These are phyloP conservation scores for Macrocybe sp. DNA, from an alignment of 1,284 basidiomycete genomes.

Conservation along the genomic window DNA sequence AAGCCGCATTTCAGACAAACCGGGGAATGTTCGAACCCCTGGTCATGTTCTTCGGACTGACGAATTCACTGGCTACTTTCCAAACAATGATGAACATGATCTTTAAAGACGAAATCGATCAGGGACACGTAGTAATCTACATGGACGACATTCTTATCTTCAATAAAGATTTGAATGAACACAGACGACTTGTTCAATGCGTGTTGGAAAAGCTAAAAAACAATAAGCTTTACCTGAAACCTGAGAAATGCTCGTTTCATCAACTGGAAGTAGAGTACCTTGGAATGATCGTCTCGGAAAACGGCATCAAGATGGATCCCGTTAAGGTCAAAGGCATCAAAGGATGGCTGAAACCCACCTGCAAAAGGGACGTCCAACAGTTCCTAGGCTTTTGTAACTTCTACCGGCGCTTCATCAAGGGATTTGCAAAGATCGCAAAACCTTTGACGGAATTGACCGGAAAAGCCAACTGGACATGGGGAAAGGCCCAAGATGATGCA, in stretches of 20 bases:
- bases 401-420: constrained; percentile 14
- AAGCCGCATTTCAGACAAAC: constrained; percentile 26
- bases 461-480: constrained; percentile 1
- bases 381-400: constrained; percentile 18
- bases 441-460: constrained; percentile 7
- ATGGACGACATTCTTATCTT: constrained; percentile 15
- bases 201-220: constrained; percentile 28
- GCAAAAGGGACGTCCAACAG: not conserved
- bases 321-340: constrained; percentile 31
- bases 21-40: constrained; percentile 27
- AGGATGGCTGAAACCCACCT: constrained; percentile 29
- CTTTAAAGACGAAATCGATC: constrained; percentile 16
- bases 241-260: constrained; percentile 36
- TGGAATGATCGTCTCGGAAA: constrained; percentile 26
- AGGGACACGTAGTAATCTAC: constrained; percentile 13
- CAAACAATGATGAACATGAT: constrained; percentile 22
- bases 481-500: not conserved
- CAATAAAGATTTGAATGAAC: not conserved
- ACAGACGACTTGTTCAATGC: not conserved
- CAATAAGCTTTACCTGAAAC: constrained; percentile 26
- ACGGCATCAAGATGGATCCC: constrained; percentile 29
- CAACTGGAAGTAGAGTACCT: constrained; percentile 29
- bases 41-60: constrained; percentile 31
- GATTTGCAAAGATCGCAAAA: constrained; percentile 9
- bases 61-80: constrained; percentile 28